Evolutionary conservation across 1,284 basidiomycete species (phyloP), one percentile per base, ranked within the genome.

Genomic region (Cystobasidium pallidum): DNA sequence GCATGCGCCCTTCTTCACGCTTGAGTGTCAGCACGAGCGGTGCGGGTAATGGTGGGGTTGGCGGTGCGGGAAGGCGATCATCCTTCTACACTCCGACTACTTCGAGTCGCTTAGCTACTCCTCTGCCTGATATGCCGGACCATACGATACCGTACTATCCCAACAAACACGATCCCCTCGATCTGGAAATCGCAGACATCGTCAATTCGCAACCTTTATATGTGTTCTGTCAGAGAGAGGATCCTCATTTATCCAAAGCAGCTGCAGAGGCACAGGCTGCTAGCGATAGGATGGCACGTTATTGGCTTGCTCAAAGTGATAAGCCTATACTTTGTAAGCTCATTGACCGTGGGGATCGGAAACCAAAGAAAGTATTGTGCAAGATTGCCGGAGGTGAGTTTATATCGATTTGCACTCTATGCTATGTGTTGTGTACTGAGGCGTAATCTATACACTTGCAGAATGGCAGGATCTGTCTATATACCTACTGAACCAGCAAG

Each of bases 401-500:
- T 75, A n/a, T n/a, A n/a, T n/a, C n/a, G n/a, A n/a, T n/a, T n/a
- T n/a, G n/a, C n/a, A n/a, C n/a, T 26, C 36, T n/a, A 26, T 21
- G 32, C 30, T 26, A 2, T 52, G 13, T 26, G 4, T 19, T 52
- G 64, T 80, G n/a, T n/a, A n/a, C n/a, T n/a, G n/a, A n/a, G n/a
- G n/a, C 36, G 36, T 39, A 39, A 39, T 39, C 36, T 39, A 13
- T 39, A 6, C 13, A 39, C 6, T 39, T 39, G 6, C 36, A 89
- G 91, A 91, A 49, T 94, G 91, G 91, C 90, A 91, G 79, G 91
- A 92, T 81, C 83, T 94, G 74, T 87, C 87, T 77, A 82, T 89
- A 76, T 92, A 91, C 81, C 86, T 92, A 77, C 81, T 89, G 65
- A 90, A 88, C 80, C 88, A 89, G 57, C 81, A 83, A 72, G 82